Evolutionary conservation across 2,329 filamentous ascomycete species (phyloP), one percentile per base, ranked within the genome.

Genomic region (Dichotomopilus funicola): DNA sequence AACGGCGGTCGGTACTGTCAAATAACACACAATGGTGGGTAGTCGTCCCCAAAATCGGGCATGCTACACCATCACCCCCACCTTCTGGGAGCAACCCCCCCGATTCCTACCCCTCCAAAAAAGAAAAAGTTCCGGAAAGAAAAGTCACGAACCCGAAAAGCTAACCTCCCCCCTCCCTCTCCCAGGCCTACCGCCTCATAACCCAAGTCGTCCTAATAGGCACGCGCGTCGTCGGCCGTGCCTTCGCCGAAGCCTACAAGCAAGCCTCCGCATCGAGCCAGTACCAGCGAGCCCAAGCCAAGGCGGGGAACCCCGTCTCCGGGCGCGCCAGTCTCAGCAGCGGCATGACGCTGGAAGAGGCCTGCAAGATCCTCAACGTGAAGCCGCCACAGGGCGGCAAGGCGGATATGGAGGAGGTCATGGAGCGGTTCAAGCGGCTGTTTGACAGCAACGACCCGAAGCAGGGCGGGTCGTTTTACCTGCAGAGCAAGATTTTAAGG

Each of bases 401-500:
- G 69, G 80, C 86, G 57, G 88, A 91, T 69, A 76, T 91, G 70
- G 88, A 91, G 65, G 80, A 87, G 62, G 85, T 96, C 54, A 86
- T 88, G 73, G 84, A 87, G 64, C 81, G 91, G 53, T 99, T 97
- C 79, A 97, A 97, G 82, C 85, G 87, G 62, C 76, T 99, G 48
- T 99, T 96, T 70, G 94, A 99, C 72, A 77, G 83, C 64, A 99
- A 99, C 75, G 89, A 99, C 62, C 92, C 94, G 9, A 80, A 95
- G 72, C 96, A 96, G 68, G 94, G 94, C 38, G 94, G 94, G 52
- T 96, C 91, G 67, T 99, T 99, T 74, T 99, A 99, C 73, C 79
- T 99, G 49, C 94, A 99, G 75, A 97, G 92, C 79, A 99, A 99
- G 76, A 84, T 99, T 54, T 74, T 97, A 64, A 80, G 94, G 60